Evolutionary conservation across 2,329 filamentous ascomycete species (phyloP).

Genomic region (Pseudogymnoascus sp.): DNA sequence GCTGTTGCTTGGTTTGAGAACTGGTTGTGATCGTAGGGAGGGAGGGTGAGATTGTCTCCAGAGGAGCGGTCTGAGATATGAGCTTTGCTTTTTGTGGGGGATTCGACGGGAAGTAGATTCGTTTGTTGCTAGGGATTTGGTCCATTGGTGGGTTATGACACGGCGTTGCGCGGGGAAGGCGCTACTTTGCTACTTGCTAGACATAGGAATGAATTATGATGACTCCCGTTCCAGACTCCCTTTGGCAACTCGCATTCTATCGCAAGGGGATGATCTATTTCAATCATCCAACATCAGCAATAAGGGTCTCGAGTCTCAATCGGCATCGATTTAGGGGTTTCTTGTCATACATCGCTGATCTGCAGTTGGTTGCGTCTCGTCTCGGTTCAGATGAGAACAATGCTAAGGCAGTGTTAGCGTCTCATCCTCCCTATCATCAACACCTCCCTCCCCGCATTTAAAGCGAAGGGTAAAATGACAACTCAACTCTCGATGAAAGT

Average conservation of each 20-base stretch:
- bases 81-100: not conserved
- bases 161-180: not conserved
- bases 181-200: not conserved
- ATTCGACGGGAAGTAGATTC: not conserved
- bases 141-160: not conserved
- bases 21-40: slow-evolving; percentile 26
- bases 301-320: not conserved
- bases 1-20: slow-evolving; percentile 70
- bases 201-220: slow-evolving; percentile 1
- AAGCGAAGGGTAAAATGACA: not conserved
- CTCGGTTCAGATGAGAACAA: not conserved
- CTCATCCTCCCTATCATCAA: not conserved
- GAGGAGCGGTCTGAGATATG: not conserved
- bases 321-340: not conserved
- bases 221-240: not conserved
- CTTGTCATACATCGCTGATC: not conserved
- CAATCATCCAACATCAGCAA: not conserved
- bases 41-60: no score
- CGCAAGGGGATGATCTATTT: not conserved
- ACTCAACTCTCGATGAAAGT: not conserved
- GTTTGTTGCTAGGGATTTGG: not conserved
- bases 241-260: not conserved
- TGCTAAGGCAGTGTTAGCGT: not conserved
- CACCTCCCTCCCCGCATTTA: not conserved
- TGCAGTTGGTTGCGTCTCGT: not conserved